phyloP scores from a whole-genome alignment of 208 protist genomes.

The Crithidia brevicula region DNA sequence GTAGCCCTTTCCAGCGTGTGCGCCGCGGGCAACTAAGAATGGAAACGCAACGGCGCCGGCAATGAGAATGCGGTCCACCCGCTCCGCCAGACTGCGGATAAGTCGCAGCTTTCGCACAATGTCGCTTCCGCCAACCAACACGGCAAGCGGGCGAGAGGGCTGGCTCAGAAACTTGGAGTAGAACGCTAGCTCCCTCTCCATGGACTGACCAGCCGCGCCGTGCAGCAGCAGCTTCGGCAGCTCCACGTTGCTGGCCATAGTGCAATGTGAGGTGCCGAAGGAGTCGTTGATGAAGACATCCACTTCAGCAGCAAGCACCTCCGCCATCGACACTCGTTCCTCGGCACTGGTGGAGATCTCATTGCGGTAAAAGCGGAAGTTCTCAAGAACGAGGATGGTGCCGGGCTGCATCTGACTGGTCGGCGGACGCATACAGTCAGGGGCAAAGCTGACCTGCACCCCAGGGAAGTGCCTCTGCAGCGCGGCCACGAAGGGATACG shows the following conservation, averaged over 20 bases:
- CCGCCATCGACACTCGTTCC: conserved; percentile 64
- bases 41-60: conserved; percentile 64
- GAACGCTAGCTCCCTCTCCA: conserved; percentile 79
- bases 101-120: conserved; percentile 67
- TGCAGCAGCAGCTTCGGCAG: conserved; percentile 73
- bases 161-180: conserved; percentile 79
- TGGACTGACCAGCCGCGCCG: conserved; percentile 71
- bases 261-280: conserved; percentile 63
- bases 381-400: conserved; percentile 75
- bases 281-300: conserved; percentile 88
- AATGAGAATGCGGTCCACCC: conserved; percentile 77
- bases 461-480: conserved; percentile 53
- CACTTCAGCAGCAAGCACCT: conserved; percentile 56
- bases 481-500: conserved; percentile 51
- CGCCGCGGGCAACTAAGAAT: conserved; percentile 67
- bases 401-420: conserved; percentile 43
- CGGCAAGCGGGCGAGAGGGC: conserved; percentile 56
- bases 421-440: conserved; percentile 58
- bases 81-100: conserved; percentile 64
- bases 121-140: conserved; percentile 61
- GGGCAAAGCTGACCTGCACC: conserved; percentile 60
- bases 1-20: conserved; percentile 40
- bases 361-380: conserved; percentile 84
- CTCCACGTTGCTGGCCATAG: conserved; percentile 64
- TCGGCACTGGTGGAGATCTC: conserved; percentile 45